These are phyloP conservation scores for Syzygium oleosum DNA, from an alignment of 345 rosid species.

Conservation along the genomic window DNA sequence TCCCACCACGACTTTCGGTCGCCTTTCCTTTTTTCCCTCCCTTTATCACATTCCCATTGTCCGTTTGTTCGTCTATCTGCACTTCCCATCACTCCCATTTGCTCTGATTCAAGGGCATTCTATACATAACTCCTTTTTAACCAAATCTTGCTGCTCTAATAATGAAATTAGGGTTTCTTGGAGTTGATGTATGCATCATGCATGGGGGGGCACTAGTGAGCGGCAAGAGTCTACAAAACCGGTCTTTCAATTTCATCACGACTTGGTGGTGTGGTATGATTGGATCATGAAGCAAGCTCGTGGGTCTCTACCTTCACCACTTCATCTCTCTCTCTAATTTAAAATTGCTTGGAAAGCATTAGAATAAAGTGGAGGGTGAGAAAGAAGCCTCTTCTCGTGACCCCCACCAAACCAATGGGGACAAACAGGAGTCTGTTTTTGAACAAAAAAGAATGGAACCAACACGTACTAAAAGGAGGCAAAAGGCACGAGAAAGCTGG, in stretches of 20 bases:
- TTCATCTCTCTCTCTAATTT: not conserved
- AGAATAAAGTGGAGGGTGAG: conserved; percentile 16
- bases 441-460: conserved; percentile 9
- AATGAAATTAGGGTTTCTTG: not conserved
- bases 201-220: not conserved
- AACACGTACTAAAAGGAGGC: not conserved
- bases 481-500: not conserved
- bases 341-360: not conserved
- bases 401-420: conserved; percentile 23
- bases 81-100: not conserved
- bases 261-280: conserved; percentile 26
- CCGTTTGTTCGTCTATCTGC: not conserved
- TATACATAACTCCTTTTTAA: too few relatives aligned
- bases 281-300: conserved; percentile 40
- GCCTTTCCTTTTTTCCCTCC: not conserved
- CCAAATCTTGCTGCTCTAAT: too few relatives aligned
- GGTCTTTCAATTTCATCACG: not conserved
- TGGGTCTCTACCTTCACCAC: conserved; percentile 21
- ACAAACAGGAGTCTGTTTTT: conserved; percentile 12
- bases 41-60: not conserved
- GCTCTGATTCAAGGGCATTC: too few relatives aligned
- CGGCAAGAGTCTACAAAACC: not conserved
- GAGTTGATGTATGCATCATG: not conserved
- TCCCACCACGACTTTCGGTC: not conserved
- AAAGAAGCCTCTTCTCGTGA: conserved; percentile 17